Base-by-base conservation (phyloP, 306 rosid species). In the Rosa persica region DNA sequence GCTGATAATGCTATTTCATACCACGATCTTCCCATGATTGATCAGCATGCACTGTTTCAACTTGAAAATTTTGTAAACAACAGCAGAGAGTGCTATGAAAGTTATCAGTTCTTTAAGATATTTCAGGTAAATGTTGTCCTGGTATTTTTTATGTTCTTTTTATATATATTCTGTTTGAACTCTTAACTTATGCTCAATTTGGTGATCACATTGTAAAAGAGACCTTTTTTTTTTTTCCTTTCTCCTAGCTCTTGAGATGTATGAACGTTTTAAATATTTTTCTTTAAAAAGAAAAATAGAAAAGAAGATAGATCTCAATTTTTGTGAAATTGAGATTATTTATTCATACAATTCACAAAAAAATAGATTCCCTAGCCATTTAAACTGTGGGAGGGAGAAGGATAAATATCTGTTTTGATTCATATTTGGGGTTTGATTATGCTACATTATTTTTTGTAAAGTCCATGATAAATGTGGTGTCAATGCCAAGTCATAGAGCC, bases 61-160 rank as follows among this genome's bases (percentile, higher is more conserved):
- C 98, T 96, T 69, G 99, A 96, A 83, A 96, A 82, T 85, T 84
- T 93, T 86, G 87, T 91, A 58, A 89, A 79, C 72, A 89, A 39
- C 83, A 90, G 93, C 82, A 86, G 78, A 84, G 98, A 88, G 80
- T 89, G 91, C 86, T 96, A 93, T 67, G 99, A 96, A 79, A 89
- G 42, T 83, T 93, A 93, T 80, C 99, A 93, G 72, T 96, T 96
- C 88, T 96, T 88, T 73, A 96, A 93, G 89, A 96, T 96, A 82
- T 93, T 93, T 91, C 99, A 96, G 98, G 99, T 93, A 79, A 70
- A 58, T 40, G 51, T 49, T 76, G 77, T 76, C 67, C 19, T 57
- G 77, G 76, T 49, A 58, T 70, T 55, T 27, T 27, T 67, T 76
- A 42, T 80, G 64, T 36, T 46, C 22, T 13, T 39, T 22, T 40